Conservation (phyloP, 2,329 filamentous ascomycete species). For the Cordyceps fumosorosea region DNA sequence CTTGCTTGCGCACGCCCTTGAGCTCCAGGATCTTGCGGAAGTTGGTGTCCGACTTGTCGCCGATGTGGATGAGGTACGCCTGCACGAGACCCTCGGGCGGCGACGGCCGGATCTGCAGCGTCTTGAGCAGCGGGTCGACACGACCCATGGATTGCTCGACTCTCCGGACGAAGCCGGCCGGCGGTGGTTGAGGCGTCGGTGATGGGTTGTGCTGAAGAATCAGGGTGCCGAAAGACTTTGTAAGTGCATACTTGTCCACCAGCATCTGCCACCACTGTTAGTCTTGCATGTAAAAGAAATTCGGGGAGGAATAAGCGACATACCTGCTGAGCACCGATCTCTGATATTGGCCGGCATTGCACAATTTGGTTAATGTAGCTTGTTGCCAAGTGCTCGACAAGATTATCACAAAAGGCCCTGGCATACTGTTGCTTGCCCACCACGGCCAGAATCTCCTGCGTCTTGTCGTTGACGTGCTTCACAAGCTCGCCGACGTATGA, state of each 20-base stretch:
- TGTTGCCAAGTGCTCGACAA: constrained; percentile 80
- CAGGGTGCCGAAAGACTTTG: constrained; percentile 68
- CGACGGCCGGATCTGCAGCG: constrained; percentile 84
- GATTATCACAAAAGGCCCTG: constrained; percentile 86
- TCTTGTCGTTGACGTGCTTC: constrained; percentile 61
- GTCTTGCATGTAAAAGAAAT: constrained; percentile 3
- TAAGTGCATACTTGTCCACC: constrained; percentile 86
- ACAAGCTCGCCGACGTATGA: constrained; percentile 82
- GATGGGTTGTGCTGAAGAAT: constrained; percentile 55
- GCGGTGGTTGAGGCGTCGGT: constrained; percentile 33
- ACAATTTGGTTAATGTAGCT: constrained; percentile 79
- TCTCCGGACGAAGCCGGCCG: constrained; percentile 70
- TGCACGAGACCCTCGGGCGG: constrained; percentile 92
- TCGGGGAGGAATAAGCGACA: constrained; percentile 10
- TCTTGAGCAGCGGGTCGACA: constrained; percentile 90
- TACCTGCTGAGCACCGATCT: constrained; percentile 89
- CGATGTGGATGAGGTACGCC: constrained; percentile 95
- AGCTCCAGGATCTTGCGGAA: constrained; percentile 95
- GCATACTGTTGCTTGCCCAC: constrained; percentile 91
- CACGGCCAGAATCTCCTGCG: constrained; percentile 67
- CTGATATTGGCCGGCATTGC: constrained; percentile 82
- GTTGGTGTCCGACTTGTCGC: constrained; percentile 85
- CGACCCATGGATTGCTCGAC: constrained; percentile 78
- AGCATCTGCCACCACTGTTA: constrained; percentile 61
- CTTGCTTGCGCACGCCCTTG: constrained; percentile 81